These are phyloP conservation scores for Colletotrichum trifolii DNA, from an alignment of 2,329 filamentous ascomycete species.

Conservation along the genomic window DNA sequence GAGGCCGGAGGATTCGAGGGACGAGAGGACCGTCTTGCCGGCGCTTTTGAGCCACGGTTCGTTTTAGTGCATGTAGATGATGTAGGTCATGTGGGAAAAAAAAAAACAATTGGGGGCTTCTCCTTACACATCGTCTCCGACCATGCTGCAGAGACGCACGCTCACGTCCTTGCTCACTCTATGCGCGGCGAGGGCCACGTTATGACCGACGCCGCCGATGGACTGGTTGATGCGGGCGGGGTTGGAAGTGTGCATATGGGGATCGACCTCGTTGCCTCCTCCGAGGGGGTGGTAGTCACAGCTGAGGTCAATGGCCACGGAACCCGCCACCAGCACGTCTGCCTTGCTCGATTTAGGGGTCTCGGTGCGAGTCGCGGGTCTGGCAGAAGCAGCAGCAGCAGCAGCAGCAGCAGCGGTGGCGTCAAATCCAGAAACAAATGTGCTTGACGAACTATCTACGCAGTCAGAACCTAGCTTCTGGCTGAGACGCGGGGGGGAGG, in stretches of 20 bases:
- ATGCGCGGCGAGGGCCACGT: conserved; percentile 87
- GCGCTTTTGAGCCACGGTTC: conserved; percentile 58
- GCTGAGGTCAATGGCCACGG: conserved; percentile 86
- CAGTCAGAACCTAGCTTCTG: conserved; percentile 36
- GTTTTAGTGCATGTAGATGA: neutral
- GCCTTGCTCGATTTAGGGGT: conserved; percentile 45
- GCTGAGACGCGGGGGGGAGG: neutral
- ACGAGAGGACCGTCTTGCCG: conserved; percentile 77
- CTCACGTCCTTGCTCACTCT: conserved; percentile 68
- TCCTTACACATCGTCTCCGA: conserved; percentile 79
- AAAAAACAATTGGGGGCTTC: no score
- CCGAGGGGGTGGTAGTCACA: conserved; percentile 72
- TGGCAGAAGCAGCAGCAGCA: conserved; percentile 2
- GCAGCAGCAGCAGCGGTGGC: neutral
- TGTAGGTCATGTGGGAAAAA: conserved; percentile 10
- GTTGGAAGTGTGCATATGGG: conserved; percentile 83
- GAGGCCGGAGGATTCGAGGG: conserved; percentile 73
- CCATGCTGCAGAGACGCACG: conserved; percentile 81
- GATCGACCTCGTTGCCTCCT: conserved; percentile 43
- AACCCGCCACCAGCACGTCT: conserved; percentile 89
- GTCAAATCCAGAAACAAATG: conserved; percentile 28
- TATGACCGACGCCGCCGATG: conserved; percentile 91
- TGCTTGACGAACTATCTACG: conserved; percentile 37
- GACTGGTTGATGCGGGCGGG: conserved; percentile 83
- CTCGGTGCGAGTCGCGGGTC: conserved; percentile 10